Conservation (phyloP, 805 yeast species). For the Yamadazyma laniorum region DNA sequence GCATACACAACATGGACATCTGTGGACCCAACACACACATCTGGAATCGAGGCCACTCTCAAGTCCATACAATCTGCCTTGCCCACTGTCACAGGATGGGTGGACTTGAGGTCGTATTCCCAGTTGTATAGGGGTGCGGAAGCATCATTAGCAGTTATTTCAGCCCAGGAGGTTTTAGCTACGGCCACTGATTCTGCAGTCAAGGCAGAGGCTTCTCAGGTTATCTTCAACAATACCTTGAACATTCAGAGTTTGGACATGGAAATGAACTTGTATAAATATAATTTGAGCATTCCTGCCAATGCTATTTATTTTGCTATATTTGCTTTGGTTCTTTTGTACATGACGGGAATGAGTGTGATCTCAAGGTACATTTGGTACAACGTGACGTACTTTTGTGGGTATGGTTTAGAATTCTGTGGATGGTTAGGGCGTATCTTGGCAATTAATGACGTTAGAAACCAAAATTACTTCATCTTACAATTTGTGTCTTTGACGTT, state of each 20-base stretch:
- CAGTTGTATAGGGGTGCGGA: slow-evolving; percentile 30
- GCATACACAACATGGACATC: slow-evolving; percentile 13
- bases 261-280: slow-evolving; percentile 29
- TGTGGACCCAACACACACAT: slow-evolving; percentile 10
- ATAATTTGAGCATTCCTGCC: slow-evolving; percentile 25
- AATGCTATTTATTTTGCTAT: slow-evolving; percentile 31
- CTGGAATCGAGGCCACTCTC: slow-evolving; percentile 9
- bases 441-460: slow-evolving; percentile 23
- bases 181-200: slow-evolving; percentile 34
- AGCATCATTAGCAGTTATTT: slow-evolving; percentile 35
- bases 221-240: slow-evolving; percentile 30
- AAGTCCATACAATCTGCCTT: slow-evolving; percentile 3
- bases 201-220: slow-evolving; percentile 30
- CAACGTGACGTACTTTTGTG: slow-evolving; percentile 36
- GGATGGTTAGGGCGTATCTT: slow-evolving; percentile 41
- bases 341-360: slow-evolving; percentile 24
- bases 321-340: slow-evolving; percentile 24
- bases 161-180: slow-evolving; percentile 35
- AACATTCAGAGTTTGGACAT: slow-evolving; percentile 28
- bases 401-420: slow-evolving; percentile 33
- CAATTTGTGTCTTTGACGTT: slow-evolving; percentile 38
- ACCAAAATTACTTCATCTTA: slow-evolving; percentile 23
- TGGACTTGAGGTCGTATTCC: slow-evolving; percentile 22
- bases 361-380: slow-evolving; percentile 40
- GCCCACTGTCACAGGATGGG: not conserved